Conservation (phyloP, 345 rosid species). For the Rhizophora apiculata region DNA sequence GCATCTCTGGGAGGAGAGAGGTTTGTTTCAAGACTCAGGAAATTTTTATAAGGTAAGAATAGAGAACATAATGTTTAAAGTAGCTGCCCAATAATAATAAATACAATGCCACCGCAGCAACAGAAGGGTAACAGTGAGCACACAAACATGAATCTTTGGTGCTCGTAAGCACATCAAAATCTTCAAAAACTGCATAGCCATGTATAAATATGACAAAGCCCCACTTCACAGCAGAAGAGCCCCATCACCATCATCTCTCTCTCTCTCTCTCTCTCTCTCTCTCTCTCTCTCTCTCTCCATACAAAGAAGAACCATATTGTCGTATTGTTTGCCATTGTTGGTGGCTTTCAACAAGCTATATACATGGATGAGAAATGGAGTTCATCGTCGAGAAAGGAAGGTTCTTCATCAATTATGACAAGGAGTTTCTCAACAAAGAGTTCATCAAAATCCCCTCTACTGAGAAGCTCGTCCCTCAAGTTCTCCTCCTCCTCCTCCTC, state of each 20-base stretch:
- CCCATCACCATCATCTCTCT: slow-evolving; percentile 3
- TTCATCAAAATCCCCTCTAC: slow-evolving; percentile 55
- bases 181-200: background rate
- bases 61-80: too few species aligned
- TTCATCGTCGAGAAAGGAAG: slow-evolving; percentile 47
- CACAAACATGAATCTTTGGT: too few species aligned
- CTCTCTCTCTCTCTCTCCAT: background rate
- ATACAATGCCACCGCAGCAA: too few species aligned
- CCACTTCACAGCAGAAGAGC: slow-evolving; percentile 11
- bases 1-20: slow-evolving; percentile 28
- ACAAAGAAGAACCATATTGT: background rate
- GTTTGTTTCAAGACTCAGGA: too few species aligned
- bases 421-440: slow-evolving; percentile 75
- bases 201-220: slow-evolving; percentile 11
- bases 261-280: background rate
- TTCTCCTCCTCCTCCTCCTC: slow-evolving; percentile 25
- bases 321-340: too few species aligned
- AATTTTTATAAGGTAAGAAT: too few species aligned
- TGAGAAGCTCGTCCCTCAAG: slow-evolving; percentile 60
- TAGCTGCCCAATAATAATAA: too few species aligned
- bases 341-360: background rate
- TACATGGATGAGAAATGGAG: slow-evolving; percentile 77
- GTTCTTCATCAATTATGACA: slow-evolving; percentile 36
- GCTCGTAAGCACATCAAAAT: too few species aligned
- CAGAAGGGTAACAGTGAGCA: too few species aligned